Evolutionary conservation across 2,329 filamentous ascomycete genomes (phyloP).

Genomic region (Purpureocillium lavendulum): DNA sequence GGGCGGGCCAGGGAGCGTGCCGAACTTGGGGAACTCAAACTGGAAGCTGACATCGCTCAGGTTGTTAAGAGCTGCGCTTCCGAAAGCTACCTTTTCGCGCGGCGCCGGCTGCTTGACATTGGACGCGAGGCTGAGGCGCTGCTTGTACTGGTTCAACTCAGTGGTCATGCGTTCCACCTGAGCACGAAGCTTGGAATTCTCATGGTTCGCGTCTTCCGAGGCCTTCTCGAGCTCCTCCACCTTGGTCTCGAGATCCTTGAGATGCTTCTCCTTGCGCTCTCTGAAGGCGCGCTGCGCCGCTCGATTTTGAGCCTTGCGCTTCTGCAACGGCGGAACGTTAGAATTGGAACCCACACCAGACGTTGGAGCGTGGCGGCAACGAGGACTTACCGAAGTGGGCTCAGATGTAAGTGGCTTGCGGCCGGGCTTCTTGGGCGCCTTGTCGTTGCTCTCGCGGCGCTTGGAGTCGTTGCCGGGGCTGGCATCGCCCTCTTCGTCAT

Average conservation of each 20-base stretch:
- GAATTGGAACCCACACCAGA: neutral
- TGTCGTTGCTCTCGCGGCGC: conserved; percentile 75
- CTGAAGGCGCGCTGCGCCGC: conserved; percentile 89
- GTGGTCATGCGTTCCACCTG: conserved; percentile 81
- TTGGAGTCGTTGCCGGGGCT: conserved; percentile 44
- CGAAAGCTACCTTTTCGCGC: conserved; percentile 33
- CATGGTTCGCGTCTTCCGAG: conserved; percentile 73
- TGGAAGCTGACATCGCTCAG: conserved; percentile 75
- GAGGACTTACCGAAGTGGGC: conserved; percentile 79
- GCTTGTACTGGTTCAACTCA: conserved; percentile 85
- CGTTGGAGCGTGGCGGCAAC: neutral
- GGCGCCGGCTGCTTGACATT: conserved; percentile 20
- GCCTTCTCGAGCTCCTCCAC: conserved; percentile 71
- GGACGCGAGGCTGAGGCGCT: conserved; percentile 60
- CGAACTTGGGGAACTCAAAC: conserved; percentile 95
- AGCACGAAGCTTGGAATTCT: conserved; percentile 76
- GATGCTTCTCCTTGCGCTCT: conserved; percentile 87
- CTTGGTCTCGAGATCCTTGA: conserved; percentile 76
- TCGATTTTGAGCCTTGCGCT: conserved; percentile 91
- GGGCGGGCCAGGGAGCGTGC: conserved; percentile 52
- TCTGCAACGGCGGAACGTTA: conserved; percentile 41
- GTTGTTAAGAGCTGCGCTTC: conserved; percentile 44
- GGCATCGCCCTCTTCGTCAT: conserved; percentile 59
- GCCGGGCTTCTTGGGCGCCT: conserved; percentile 88
- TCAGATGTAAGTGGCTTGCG: conserved; percentile 93